Evolutionary conservation across 305 asterid genomes (phyloP).

Genomic region (Fraxinus latifolia): DNA sequence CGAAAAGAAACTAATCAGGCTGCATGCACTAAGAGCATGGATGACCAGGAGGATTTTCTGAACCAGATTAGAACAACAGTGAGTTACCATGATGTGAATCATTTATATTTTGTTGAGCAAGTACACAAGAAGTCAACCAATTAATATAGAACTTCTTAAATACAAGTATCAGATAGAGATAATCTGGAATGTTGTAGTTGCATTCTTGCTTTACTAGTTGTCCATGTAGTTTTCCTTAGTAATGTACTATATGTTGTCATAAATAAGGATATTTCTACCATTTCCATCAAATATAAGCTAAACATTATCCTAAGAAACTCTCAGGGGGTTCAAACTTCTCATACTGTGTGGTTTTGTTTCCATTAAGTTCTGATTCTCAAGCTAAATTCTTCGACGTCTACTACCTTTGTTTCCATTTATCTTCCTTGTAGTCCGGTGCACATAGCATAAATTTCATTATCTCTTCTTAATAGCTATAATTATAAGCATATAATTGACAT

Average conservation of each 20-base stretch:
- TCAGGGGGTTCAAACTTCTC: background rate
- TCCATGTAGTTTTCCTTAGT: conserved; percentile 12
- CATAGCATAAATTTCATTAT: background rate
- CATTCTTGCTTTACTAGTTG: conserved; percentile 20
- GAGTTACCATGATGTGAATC: conserved; percentile 30
- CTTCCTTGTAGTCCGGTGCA: background rate
- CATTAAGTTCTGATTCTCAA: conserved; percentile 1
- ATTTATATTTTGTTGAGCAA: background rate
- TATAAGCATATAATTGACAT: background rate
- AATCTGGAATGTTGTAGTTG: conserved; percentile 1
- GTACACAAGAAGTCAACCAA: background rate
- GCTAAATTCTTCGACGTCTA: background rate
- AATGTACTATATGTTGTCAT: background rate
- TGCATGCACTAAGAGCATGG: conserved; percentile 31
- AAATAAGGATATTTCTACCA: background rate
- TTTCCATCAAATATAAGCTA: background rate
- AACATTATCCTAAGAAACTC: background rate
- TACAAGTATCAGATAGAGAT: background rate
- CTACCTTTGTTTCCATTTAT: background rate
- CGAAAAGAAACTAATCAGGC: conserved; percentile 35
- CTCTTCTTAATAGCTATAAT: background rate
- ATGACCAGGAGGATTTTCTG: conserved; percentile 72
- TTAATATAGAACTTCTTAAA: background rate
- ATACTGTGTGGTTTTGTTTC: background rate
- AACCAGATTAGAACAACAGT: conserved; percentile 88